Evolutionary conservation across 2,329 filamentous ascomycete species (phyloP).

Genomic region (Verticillium nonalfalfae): DNA sequence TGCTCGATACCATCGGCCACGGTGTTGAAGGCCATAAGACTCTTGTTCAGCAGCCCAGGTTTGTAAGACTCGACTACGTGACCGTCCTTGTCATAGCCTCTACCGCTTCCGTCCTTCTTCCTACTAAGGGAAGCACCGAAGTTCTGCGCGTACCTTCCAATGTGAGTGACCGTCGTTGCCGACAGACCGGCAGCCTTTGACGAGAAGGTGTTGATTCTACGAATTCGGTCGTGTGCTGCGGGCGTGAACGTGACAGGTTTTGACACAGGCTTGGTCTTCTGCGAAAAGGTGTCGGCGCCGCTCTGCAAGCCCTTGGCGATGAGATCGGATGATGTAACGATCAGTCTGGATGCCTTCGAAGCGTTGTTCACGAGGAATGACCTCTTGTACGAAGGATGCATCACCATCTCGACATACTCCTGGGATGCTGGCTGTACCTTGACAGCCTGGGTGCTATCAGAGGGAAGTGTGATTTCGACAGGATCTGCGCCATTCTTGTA

Average conservation of each 20-base stretch:
- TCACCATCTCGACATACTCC: conserved; percentile 68
- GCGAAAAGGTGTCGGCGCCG: conserved; percentile 74
- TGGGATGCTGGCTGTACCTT: conserved; percentile 60
- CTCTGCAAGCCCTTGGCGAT: conserved; percentile 71
- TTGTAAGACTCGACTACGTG: conserved; percentile 64
- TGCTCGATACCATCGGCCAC: conserved; percentile 91
- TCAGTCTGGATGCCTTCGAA: conserved; percentile 79
- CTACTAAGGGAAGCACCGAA: conserved; percentile 67
- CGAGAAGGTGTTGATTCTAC: conserved; percentile 86
- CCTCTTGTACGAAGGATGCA: conserved; percentile 88
- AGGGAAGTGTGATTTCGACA: conserved; percentile 70
- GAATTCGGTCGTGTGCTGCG: conserved; percentile 75
- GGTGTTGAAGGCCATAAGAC: conserved; percentile 91
- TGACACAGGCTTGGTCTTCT: conserved; percentile 67
- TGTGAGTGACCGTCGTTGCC: conserved; percentile 78
- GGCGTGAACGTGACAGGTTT: conserved; percentile 87
- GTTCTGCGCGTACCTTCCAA: conserved; percentile 82
- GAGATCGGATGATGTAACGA: conserved; percentile 80
- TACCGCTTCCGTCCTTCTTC: conserved; percentile 44
- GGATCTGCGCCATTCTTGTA: conserved; percentile 48
- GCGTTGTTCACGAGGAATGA: conserved; percentile 83
- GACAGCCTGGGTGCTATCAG: conserved; percentile 58
- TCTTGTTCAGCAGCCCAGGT: conserved; percentile 90
- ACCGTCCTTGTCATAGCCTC: conserved; percentile 65
- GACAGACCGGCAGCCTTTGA: conserved; percentile 72